Conservation (phyloP, 1,139 yeast genomes). For the Pichia sp. region DNA sequence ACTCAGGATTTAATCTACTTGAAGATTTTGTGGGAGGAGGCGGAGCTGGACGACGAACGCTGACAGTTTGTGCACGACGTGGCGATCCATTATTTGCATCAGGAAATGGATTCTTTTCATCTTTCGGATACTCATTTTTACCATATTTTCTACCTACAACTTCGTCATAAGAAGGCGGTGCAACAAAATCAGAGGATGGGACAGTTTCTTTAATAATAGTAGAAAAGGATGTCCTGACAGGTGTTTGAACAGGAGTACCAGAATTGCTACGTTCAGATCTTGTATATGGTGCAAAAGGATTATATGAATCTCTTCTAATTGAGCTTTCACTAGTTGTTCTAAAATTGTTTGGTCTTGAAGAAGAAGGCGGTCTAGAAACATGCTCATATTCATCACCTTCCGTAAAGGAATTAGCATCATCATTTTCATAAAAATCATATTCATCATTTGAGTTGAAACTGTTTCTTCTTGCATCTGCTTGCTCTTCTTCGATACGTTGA, state of each 20-base stretch:
- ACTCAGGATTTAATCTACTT: slow-evolving; percentile 17
- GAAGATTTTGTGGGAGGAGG: slow-evolving; percentile 6
- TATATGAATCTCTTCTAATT: slow-evolving; percentile 10
- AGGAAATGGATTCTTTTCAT: slow-evolving; percentile 36
- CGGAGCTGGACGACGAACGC: slow-evolving; percentile 14
- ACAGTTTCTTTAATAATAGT: slow-evolving; percentile 1
- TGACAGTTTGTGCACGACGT: slow-evolving; percentile 14
- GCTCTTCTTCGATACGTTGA: slow-evolving; percentile 23
- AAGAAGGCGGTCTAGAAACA: slow-evolving; percentile 6
- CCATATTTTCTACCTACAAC: slow-evolving; percentile 47
- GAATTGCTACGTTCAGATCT: slow-evolving; percentile 13
- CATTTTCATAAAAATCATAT: slow-evolving; percentile 7
- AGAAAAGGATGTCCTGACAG: slow-evolving; percentile 4
- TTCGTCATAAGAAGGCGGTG: slow-evolving; percentile 69
- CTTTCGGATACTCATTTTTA: slow-evolving; percentile 45
- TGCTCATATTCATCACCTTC: slow-evolving; percentile 21
- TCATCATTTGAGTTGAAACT: slow-evolving; percentile 5
- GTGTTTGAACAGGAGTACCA: slow-evolving; percentile 5
- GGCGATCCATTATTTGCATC: slow-evolving; percentile 9
- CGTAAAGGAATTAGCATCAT: slow-evolving; percentile 13
- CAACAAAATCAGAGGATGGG: slow-evolving; percentile 12
- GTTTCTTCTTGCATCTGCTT: slow-evolving; percentile 11
- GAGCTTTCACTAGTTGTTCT: slow-evolving; percentile 13
- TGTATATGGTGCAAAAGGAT: slow-evolving; percentile 13
- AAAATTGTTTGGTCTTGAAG: slow-evolving; percentile 1